These are phyloP conservation scores for Claviceps spartinae DNA, from an alignment of 2,329 filamentous ascomycete genomes.

Conservation along the genomic window DNA sequence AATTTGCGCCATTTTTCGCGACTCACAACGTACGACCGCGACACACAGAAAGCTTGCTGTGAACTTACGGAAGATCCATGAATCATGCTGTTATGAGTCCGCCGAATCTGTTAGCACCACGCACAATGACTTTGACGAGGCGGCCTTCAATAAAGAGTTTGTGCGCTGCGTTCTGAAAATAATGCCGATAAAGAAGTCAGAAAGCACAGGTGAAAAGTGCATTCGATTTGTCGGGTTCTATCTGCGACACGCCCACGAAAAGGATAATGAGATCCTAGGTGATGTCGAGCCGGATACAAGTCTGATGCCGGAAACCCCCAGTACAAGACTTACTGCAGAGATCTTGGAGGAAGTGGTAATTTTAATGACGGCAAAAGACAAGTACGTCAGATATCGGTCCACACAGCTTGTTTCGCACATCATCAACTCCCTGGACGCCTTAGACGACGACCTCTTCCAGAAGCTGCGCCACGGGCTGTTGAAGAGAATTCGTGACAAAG, in stretches of 20 bases:
- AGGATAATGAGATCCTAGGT: constrained; percentile 55
- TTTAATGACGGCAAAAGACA: constrained; percentile 78
- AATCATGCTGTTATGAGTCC: constrained; percentile 61
- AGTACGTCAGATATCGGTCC: constrained; percentile 76
- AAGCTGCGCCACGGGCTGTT: constrained; percentile 66
- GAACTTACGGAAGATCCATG: constrained; percentile 79
- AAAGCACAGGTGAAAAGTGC: constrained; percentile 72
- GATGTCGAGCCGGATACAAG: constrained; percentile 55
- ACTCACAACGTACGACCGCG: constrained; percentile 79
- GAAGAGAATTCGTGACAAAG: constrained; percentile 84
- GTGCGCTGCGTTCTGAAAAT: constrained; percentile 68
- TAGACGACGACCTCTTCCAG: constrained; percentile 85
- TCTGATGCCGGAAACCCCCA: constrained; percentile 69
- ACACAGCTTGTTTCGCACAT: constrained; percentile 85
- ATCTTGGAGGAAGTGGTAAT: constrained; percentile 63
- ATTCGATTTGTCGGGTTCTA: constrained; percentile 83
- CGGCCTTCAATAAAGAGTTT: constrained; percentile 79
- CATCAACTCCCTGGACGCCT: constrained; percentile 80
- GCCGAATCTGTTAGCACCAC: constrained; percentile 35
- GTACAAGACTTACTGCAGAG: constrained; percentile 59
- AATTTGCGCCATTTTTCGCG: constrained; percentile 58
- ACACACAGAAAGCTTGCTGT: constrained; percentile 83
- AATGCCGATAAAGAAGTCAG: constrained; percentile 82
- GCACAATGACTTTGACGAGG: constrained; percentile 61
- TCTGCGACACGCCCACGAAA: constrained; percentile 56